Conservation (phyloP, 805 yeast genomes). For the Spathaspora boniae region DNA sequence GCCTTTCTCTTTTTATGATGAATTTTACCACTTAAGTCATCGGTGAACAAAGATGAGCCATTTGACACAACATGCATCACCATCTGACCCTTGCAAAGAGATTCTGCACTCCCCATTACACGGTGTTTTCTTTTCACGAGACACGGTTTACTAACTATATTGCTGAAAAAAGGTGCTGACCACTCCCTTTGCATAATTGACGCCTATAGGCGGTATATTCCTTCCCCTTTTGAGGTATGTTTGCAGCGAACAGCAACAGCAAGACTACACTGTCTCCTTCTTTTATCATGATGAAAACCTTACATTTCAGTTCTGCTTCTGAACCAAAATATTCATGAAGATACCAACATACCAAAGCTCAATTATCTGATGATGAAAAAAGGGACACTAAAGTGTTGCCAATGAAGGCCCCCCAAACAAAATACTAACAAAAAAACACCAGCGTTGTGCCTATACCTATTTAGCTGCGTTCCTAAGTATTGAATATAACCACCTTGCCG, state of each 20-base stretch:
- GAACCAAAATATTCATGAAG: slow-evolving; percentile 70
- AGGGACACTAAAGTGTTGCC: background rate
- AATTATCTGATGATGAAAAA: slow-evolving; percentile 4
- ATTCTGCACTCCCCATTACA: background rate
- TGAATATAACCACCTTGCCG: slow-evolving; percentile 83
- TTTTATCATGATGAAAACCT: slow-evolving; percentile 57
- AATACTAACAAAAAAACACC: slow-evolving; percentile 4
- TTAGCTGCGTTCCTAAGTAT: slow-evolving; percentile 13
- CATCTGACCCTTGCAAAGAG: slow-evolving; percentile 60
- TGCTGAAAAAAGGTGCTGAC: background rate
- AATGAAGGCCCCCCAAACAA: too few species aligned
- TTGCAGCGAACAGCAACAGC: too few species aligned
- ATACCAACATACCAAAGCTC: slow-evolving; percentile 67
- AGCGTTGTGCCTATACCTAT: too few species aligned
- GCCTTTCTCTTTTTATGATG: slow-evolving; percentile 27
- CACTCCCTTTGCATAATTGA: background rate
- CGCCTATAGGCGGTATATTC: too few species aligned
- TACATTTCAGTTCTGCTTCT: slow-evolving; percentile 93
- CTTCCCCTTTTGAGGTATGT: too few species aligned
- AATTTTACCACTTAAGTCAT: slow-evolving; percentile 29
- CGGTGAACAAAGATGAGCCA: slow-evolving; percentile 66
- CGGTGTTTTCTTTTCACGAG: background rate
- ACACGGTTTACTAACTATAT: slow-evolving; percentile 8
- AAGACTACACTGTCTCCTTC: slow-evolving; percentile 6
- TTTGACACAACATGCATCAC: slow-evolving; percentile 90